Evolutionary conservation across 345 rosid species (phyloP), one percentile per base, ranked within the genome.

Genomic region (Viola odorata): DNA sequence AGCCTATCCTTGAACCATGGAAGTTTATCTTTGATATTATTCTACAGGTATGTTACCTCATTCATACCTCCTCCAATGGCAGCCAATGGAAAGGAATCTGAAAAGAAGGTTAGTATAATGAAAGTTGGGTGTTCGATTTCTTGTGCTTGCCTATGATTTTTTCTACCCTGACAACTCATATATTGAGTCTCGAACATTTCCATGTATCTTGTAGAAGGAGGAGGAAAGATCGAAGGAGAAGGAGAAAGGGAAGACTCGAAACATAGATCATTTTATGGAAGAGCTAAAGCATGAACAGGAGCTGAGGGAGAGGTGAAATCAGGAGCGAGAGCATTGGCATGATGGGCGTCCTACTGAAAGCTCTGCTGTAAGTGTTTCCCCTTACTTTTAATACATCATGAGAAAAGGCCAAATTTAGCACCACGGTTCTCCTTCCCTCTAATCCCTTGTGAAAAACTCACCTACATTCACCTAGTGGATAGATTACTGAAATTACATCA

Each of bases 221-320:
- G n/a, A n/a, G n/a, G n/a, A n/a, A n/a, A n/a, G n/a, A n/a, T n/a
- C n/a, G n/a, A n/a, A n/a, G n/a, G 32, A 94, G 58, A 87, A 75
- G 67, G 99, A 95, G 38, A 95, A 85, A 78, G 95, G 92, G 64
- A 95, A 88, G 79, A 51, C 88, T 45, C 79, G 96, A 45, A 95
- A 91, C 67, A 95, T 95, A 73, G 97, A 95, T 79, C 76, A 91
- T 74, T 95, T 95, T 67, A 85, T 95, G 97, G 99, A 91, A 80
- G 97, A 95, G 83, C 77, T 95, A 82, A 95, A 88, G 79, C 96
- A 85, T 74, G 99, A 91, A 57, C 99, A 95, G 63, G 99, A 95
- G 73, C 66, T 85, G 92, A 88, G 99, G 71, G 99, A 88, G 80
- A 95, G 85, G 72, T 67, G 99, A 64, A 88, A 88, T 77, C 97